Evolutionary conservation across 176 grass and related monocot genomes (phyloP).

Genomic region (Raddia distichophylla): DNA sequence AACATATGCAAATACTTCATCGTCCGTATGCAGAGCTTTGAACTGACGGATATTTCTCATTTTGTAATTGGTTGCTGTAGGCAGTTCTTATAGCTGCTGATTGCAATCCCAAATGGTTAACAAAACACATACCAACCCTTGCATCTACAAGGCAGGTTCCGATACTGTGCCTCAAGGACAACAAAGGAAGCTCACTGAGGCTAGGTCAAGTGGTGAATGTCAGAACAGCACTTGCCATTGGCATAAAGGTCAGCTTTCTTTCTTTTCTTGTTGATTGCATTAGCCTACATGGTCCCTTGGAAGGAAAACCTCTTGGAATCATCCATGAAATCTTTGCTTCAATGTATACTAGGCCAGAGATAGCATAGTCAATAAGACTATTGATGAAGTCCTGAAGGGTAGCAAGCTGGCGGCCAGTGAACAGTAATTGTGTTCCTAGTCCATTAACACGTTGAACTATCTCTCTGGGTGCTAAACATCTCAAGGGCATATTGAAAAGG

Average conservation of each 20-base stretch:
- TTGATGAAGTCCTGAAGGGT: slow-evolving; percentile 39
- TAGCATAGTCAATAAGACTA: slow-evolving; percentile 48
- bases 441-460: neutral
- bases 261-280: slow-evolving; percentile 9
- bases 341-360: slow-evolving; percentile 43
- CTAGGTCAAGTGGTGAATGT: slow-evolving; percentile 78
- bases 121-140: slow-evolving; percentile 75
- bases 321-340: slow-evolving; percentile 12
- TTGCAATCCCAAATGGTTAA: slow-evolving; percentile 91
- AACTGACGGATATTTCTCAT: slow-evolving; percentile 8
- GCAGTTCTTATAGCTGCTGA: slow-evolving; percentile 73
- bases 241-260: slow-evolving; percentile 68
- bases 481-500: neutral
- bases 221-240: slow-evolving; percentile 78
- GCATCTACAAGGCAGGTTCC: slow-evolving; percentile 77
- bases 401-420: neutral
- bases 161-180: slow-evolving; percentile 77
- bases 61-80: slow-evolving; percentile 44
- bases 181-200: slow-evolving; percentile 79
- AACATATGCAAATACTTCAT: neutral
- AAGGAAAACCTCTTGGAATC: neutral
- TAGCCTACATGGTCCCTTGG: neutral
- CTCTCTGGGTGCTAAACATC: neutral
- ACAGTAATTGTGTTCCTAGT: neutral
- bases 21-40: neutral